Evolutionary conservation across 371 early-diverging fungal genomes (phyloP), one percentile per base, ranked within the genome.

Genomic region (Coemansia sp.): DNA sequence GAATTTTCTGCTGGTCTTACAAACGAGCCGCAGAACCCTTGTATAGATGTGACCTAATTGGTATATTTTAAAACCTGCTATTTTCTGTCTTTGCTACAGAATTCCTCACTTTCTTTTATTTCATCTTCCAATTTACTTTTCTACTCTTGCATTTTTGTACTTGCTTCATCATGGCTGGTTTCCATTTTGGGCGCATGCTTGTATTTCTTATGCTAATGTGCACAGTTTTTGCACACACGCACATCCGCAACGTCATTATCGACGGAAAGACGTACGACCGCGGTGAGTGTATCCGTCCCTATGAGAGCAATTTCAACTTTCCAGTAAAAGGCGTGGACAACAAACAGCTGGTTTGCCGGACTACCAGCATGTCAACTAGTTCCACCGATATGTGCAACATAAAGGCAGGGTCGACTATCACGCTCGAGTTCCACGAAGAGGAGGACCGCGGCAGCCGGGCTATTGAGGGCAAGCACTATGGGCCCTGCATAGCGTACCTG

Each of bases 401-500:
- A 10, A 18, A 43, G 4, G 69, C 69, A 5, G 71, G 70, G 34
- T 56, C 62, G 11, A 66, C 38, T 1, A 31, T 71, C 4, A 55
- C 58, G 12, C 7, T 71, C 24, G 58, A 58, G 33, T 71, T 62
- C 56, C 57, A 68, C 29, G 57, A 52, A 38, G 5, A 57, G 7
- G 14, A 37, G 6, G 57, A 61, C 1, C 38, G 18, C 1, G 14
- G 32, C 4, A 49, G 39, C 37, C 29, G 34, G 5, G 62, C 29
- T 4, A 62, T 69, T 11, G 32, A 55, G 3, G 52, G 37, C 0
- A 55, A 54, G 33, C 72, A 72, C 38, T 37, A 49, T 29, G 75
- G 72, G 0, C 72, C 72, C 0, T 74, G 69, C 38, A 11, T 65
- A 1, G 72, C 66, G 2, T 72, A 58, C 40, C 10, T 72, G 29